Base-by-base conservation (phyloP, 208 protist species). In the Acanthamoeba triangularis region DNA sequence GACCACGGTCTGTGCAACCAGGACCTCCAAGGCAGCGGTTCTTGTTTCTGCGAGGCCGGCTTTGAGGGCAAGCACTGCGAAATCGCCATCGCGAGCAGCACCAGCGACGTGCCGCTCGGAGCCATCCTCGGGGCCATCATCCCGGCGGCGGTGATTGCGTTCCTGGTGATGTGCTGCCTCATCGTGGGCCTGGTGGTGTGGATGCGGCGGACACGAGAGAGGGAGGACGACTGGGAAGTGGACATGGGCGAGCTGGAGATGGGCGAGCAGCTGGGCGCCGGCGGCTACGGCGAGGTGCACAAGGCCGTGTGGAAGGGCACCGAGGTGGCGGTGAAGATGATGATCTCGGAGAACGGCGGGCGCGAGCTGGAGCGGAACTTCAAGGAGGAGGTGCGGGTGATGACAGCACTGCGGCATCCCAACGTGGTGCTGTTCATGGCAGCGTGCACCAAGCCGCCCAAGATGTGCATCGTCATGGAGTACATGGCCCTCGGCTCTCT, bases 341-440 rank as follows among this genome's bases (percentile, higher is more conserved):
- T 96, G 63, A 30, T 37, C 52, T 25, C 41, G 23, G 20, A 96
- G 16, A n/a, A 80, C 11, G 33, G 1, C 20, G 67, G 84, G 4
- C 37, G 96, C 41, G 56, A 96, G 54, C n/a, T 95, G 30, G n/a
- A 95, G 63, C n/a, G 52, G 16, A 85, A 97, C 63, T 96, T 96
- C 67, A 97, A 97, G 65, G 84, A 97, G 37, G 96, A 97, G 72
- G 96, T 97, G 59, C 74, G 59, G 10, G 95, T 97, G 35, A 95
- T 97, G 74, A 96, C 74, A 6, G 67, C 96, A 37, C 65, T 97
- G 30, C 47, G 90, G 23, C 96, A 97, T 54, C 96, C 96, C 41
- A 97, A 97, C 91, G 74, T 97, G n/a, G 92, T 96, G 23, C 95
- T 97, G 7, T 97, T 97, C 88, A 97, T 93, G 87, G 87, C 87